Percentiles rank a stretch among this genome's conserved stretches.
Conservation (phyloP, 176 grass and related monocot species). For the Lolium rigidum region DNA sequence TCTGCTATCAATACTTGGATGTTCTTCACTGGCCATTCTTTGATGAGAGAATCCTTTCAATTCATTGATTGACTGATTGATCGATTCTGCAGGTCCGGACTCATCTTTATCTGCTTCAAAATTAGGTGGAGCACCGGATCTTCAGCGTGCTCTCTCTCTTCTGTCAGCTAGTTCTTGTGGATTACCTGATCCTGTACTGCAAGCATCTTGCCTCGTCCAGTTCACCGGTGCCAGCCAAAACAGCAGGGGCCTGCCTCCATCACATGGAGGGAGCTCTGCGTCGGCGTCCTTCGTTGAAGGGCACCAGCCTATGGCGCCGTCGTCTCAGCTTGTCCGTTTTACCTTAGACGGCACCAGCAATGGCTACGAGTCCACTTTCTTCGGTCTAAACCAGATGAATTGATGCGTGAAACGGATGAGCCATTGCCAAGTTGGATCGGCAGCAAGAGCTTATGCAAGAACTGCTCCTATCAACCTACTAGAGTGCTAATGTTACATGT, state of each 20-base stretch:
- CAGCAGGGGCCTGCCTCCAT: conserved; percentile 33
- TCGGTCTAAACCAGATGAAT: conserved; percentile 50
- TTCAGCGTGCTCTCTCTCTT: conserved; percentile 98
- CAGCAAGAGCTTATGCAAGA: conserved; percentile 33
- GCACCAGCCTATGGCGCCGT: conserved; percentile 35
- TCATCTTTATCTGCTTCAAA: conserved; percentile 62
- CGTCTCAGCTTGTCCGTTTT: conserved; percentile 47
- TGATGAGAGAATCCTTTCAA: conserved; percentile 29
- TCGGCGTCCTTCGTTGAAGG: conserved; percentile 36
- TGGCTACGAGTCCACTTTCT: conserved; percentile 51
- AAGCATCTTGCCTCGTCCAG: conserved; percentile 51
- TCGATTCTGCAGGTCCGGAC: conserved; percentile 56
- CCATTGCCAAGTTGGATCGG: conserved; percentile 23
- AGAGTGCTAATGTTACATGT: conserved; percentile 31
- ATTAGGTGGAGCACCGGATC: conserved; percentile 93
- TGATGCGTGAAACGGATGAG: neutral
- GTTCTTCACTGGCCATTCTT: conserved; percentile 5
- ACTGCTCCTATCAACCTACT: conserved; percentile 25
- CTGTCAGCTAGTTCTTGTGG: conserved; percentile 85
- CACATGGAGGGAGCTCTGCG: conserved; percentile 45
- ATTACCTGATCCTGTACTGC: conserved; percentile 56
- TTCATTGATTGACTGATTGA: neutral
- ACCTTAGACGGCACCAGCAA: conserved; percentile 43
- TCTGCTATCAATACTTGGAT: conserved; percentile 17
- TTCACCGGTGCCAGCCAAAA: conserved; percentile 52